phyloP scores from a whole-genome alignment of 768 basidiomycete genomes.

The Psilocybe cubensis region DNA sequence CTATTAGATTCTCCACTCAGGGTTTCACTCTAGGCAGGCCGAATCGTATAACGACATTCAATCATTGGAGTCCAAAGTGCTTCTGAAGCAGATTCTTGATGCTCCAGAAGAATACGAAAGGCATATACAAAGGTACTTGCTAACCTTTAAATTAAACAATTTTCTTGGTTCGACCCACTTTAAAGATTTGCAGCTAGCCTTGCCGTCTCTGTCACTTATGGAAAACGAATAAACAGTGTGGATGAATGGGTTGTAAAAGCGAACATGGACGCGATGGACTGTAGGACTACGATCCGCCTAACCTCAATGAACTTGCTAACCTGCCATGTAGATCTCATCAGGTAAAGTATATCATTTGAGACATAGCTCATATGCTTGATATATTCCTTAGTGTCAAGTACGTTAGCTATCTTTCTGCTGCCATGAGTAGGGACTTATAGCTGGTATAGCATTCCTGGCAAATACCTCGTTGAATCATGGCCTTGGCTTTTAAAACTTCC shows the following conservation, averaged over 20 bases:
- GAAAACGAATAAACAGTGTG: slow-evolving; percentile 43
- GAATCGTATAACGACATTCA: slow-evolving; percentile 50
- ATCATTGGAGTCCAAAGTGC: slow-evolving; percentile 48
- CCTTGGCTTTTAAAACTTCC: slow-evolving; percentile 51
- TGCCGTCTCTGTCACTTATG: slow-evolving; percentile 47
- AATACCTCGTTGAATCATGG: slow-evolving; percentile 51
- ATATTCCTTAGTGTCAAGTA: slow-evolving; percentile 35
- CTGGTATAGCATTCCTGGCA: slow-evolving; percentile 44
- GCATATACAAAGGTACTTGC: slow-evolving; percentile 41
- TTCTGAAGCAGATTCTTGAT: slow-evolving; percentile 42
- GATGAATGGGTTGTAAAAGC: slow-evolving; percentile 53
- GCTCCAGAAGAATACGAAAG: slow-evolving; percentile 42
- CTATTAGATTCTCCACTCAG: slow-evolving; percentile 44
- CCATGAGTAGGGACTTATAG: background rate
- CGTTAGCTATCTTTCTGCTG: slow-evolving; percentile 1
- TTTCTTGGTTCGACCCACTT: background rate
- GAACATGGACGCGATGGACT: slow-evolving; percentile 46
- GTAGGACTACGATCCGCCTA: slow-evolving; percentile 29
- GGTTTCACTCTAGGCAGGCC: slow-evolving; percentile 44
- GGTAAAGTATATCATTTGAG: slow-evolving; percentile 9
- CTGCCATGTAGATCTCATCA: slow-evolving; percentile 19
- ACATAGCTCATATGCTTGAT: background rate
- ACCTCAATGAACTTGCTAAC: no score
- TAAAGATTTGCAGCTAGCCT: slow-evolving; percentile 49
- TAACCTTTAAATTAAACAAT: background rate